A percentile compares a stretch with the other conserved stretches of the same genome.
phyloP scores from a whole-genome alignment of 352 stramenopile species.

The Thalassiosira oceanica region DNA sequence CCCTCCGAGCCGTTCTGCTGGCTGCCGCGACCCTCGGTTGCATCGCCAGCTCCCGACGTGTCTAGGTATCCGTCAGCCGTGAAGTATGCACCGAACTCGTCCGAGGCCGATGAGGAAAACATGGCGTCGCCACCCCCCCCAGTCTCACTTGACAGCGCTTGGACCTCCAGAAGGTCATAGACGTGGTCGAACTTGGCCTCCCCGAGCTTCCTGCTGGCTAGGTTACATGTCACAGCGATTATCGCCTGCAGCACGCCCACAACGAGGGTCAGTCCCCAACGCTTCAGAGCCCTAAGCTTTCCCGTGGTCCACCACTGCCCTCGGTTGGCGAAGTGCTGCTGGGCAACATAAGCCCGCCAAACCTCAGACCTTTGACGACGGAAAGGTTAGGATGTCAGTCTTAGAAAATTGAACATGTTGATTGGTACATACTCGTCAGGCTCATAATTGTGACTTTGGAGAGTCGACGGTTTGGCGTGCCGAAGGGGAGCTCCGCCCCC shows the following conservation, averaged over 20 bases:
- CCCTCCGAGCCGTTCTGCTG: constrained; percentile 9
- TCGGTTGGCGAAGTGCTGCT: constrained; percentile 81
- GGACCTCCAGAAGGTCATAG: constrained; percentile 78
- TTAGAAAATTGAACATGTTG: too few species aligned
- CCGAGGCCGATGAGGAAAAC: too few species aligned
- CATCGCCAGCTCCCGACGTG: constrained; percentile 32
- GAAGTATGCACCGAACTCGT: constrained; percentile 17
- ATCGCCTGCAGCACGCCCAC: constrained; percentile 91
- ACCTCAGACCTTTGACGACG: too few species aligned
- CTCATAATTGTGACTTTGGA: constrained; percentile 85
- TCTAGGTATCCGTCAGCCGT: constrained; percentile 36
- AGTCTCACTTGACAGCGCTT: constrained; percentile 8
- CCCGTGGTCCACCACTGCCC: constrained; percentile 85
- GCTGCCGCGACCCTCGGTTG: constrained; percentile 30
- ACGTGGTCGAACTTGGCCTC: constrained; percentile 89
- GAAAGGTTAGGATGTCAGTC: too few species aligned
- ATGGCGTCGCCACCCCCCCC: too few species aligned
- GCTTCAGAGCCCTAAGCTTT: constrained; percentile 77
- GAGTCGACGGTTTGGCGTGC: neutral
- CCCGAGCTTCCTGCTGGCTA: constrained; percentile 85
- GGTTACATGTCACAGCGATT: constrained; percentile 92
- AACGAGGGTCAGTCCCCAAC: constrained; percentile 94
- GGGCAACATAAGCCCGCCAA: constrained; percentile 80
- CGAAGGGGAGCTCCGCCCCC: constrained; percentile 38
- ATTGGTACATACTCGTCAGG: too few species aligned